phyloP scores from a whole-genome alignment of 441 rosid species.

The Pelargonium myrrhifolium region DNA sequence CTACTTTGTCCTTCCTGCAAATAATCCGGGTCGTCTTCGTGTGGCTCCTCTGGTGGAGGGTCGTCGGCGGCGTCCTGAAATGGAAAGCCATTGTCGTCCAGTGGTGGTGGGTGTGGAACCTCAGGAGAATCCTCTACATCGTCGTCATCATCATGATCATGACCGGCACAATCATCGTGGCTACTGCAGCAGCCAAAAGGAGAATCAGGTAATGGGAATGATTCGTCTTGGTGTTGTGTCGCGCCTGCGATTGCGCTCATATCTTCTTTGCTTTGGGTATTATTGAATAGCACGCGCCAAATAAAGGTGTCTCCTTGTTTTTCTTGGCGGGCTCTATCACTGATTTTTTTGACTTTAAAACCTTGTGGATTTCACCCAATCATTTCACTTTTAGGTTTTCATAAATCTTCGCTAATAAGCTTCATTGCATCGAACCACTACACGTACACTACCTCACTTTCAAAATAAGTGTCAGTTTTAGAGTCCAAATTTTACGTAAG shows the following conservation, averaged over 20 bases:
- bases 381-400: too few species aligned
- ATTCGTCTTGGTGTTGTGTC: not conserved
- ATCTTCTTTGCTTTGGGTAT: not conserved
- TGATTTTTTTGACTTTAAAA: too few species aligned
- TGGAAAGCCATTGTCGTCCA: slow-evolving; percentile 32
- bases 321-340: not conserved
- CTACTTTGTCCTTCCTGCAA: slow-evolving; percentile 31
- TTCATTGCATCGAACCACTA: too few species aligned
- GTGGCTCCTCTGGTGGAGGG: slow-evolving; percentile 2
- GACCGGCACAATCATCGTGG: not conserved
- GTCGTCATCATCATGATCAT: not conserved
- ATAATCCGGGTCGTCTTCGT: not conserved
- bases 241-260: slow-evolving; percentile 6
- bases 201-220: not conserved
- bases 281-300: not conserved
- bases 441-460: too few species aligned
- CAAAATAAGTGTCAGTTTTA: too few species aligned
- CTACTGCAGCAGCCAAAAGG: not conserved
- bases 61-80: slow-evolving; percentile 4
- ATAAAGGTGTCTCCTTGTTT: not conserved
- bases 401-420: too few species aligned
- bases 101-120: not conserved
- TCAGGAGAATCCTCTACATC: not conserved
- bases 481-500: too few species aligned
- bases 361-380: too few species aligned